A percentile compares a stretch with the other conserved stretches of the same genome.
Evolutionary conservation across 305 asterid species (phyloP).

Genomic region (Rubia tinctorum): DNA sequence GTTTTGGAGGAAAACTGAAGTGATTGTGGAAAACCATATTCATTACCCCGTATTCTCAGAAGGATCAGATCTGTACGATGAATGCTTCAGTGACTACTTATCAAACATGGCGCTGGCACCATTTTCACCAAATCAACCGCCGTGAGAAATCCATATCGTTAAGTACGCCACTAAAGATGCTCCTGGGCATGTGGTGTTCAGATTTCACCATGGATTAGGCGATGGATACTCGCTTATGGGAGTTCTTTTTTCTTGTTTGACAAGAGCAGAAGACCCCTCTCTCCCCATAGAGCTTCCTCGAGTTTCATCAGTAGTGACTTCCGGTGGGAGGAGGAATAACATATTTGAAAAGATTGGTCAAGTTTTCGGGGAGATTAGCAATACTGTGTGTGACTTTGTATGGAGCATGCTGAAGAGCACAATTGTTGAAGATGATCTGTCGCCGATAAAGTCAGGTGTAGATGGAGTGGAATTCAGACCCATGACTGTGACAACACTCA

Average conservation of each 20-base stretch:
- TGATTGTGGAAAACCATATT: constrained; percentile 44
- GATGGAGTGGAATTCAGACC: constrained; percentile 39
- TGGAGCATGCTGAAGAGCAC: constrained; percentile 34
- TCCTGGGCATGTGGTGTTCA: constrained; percentile 48
- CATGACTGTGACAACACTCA: constrained; percentile 20
- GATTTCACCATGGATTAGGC: constrained; percentile 76
- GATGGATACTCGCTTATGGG: constrained; percentile 90
- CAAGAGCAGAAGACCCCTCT: constrained; percentile 63
- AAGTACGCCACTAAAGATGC: constrained; percentile 57
- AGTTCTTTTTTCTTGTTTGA: constrained; percentile 78
- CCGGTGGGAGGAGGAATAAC: background rate
- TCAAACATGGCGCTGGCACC: constrained; percentile 46
- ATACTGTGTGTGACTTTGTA: constrained; percentile 27
- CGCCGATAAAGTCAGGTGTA: constrained; percentile 29
- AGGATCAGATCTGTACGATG: constrained; percentile 47
- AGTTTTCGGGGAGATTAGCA: constrained; percentile 8
- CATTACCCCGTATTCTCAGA: constrained; percentile 29
- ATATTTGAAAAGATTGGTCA: constrained; percentile 7
- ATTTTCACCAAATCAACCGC: constrained; percentile 48
- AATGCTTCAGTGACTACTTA: constrained; percentile 39
- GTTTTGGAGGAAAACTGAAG: constrained; percentile 65
- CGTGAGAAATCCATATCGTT: constrained; percentile 75
- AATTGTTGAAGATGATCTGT: constrained; percentile 27
- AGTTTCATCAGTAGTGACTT: constrained; percentile 3
- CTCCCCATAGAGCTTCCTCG: constrained; percentile 60